A percentile compares a stretch with the other conserved stretches of the same genome.
Conservation (phyloP, 495 filamentous ascomycete genomes). For the Aspergillus nanangensis region DNA sequence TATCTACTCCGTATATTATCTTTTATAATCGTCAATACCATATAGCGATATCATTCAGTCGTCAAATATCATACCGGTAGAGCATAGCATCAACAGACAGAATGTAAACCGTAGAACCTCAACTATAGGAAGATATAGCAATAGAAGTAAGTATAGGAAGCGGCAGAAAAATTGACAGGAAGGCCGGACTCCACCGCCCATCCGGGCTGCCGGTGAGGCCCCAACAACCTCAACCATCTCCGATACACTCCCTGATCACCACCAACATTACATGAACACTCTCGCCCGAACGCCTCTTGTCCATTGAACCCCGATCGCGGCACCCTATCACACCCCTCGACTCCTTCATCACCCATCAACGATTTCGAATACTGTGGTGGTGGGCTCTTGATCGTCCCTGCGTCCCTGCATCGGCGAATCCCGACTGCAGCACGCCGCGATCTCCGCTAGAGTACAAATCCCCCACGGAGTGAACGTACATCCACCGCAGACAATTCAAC, state of each 20-base stretch:
- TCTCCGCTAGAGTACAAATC: conserved; percentile 12
- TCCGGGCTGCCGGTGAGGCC: conserved; percentile 43
- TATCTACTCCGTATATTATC: too few relatives aligned
- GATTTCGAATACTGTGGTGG: conserved; percentile 27
- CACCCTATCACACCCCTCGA: neutral
- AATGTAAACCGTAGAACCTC: too few relatives aligned
- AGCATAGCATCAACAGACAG: too few relatives aligned
- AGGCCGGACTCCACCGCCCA: conserved; percentile 23
- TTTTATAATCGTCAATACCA: too few relatives aligned
- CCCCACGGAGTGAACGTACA: too few relatives aligned
- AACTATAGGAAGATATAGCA: too few relatives aligned
- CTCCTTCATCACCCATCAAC: conserved; percentile 7
- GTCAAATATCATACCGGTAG: too few relatives aligned
- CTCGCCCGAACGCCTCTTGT: conserved; percentile 5
- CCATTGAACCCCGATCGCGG: conserved; percentile 6
- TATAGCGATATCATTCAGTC: too few relatives aligned
- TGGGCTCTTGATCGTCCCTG: conserved; percentile 26
- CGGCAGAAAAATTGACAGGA: neutral
- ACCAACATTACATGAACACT: too few relatives aligned
- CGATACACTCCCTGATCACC: conserved; percentile 9
- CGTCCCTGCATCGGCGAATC: conserved; percentile 19
- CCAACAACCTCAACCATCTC: conserved; percentile 39
- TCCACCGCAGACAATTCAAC: neutral
- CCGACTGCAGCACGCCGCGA: conserved; percentile 11
- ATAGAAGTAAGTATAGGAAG: too few relatives aligned